Conservation (phyloP, 202 grass and related monocot genomes). For the Setaria italica region DNA sequence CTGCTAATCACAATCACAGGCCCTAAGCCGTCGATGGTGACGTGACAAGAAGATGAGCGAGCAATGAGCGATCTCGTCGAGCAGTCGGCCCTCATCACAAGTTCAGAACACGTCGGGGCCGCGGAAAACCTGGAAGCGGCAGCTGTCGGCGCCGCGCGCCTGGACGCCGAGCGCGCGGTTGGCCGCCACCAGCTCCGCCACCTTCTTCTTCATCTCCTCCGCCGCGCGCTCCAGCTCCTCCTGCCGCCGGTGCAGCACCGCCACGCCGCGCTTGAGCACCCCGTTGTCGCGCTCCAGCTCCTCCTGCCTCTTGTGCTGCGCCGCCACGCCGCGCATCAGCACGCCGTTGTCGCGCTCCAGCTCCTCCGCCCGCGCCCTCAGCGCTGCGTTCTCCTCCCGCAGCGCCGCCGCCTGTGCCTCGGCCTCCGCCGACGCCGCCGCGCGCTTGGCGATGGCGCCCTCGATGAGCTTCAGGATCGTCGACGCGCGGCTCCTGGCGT, state of each 20-base stretch:
- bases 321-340: slow-evolving; percentile 28
- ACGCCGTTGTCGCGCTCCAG: not conserved
- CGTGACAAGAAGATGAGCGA: not conserved
- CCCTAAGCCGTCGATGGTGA: not conserved
- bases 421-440: not conserved
- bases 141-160: not conserved
- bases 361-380: not conserved
- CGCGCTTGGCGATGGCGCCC: slow-evolving; percentile 7
- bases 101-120: slow-evolving; percentile 29
- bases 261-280: slow-evolving; percentile 19
- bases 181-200: slow-evolving; percentile 22
- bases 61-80: not conserved
- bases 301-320: not conserved
- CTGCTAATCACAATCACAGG: not conserved
- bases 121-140: slow-evolving; percentile 31
- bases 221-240: not conserved
- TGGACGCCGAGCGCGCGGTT: slow-evolving; percentile 33
- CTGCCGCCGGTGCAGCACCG: not conserved
- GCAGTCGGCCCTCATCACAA: no score
- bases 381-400: not conserved
- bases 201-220: slow-evolving; percentile 9
- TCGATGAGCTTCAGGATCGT: slow-evolving; percentile 2
- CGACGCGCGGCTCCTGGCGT: slow-evolving; percentile 18
- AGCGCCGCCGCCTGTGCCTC: not conserved
- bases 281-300: not conserved